Evolutionary conservation across 768 basidiomycete genomes (phyloP), one percentile per base, ranked within the genome.

Genomic region (Auriscalpium orientale): DNA sequence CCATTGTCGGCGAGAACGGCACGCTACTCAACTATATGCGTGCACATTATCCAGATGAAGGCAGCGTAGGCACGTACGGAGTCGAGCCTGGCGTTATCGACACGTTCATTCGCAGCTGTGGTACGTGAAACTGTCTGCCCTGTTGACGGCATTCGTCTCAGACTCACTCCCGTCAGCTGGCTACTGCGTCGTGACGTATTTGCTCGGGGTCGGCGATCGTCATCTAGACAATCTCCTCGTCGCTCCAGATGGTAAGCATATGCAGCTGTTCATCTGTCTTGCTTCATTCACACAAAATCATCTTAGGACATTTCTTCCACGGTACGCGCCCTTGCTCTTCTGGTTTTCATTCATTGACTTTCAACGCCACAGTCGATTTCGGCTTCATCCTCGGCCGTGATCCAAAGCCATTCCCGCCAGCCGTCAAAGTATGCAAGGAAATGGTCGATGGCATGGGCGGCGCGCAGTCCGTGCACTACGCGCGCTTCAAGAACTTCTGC

Each of bases 361-460:
- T 8, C 53, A 40, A 49, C 16, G 43, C 21, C 18, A 0, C 66
- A 95, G 97, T 98, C 59, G 97, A 98, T 68, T 99, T 98, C 66
- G 95, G 97, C 2, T 99, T 98, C 70, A 98, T 98, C 64, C 80
- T 98, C 13, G 97, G 97, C 3, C 86, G 94, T 2, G 97, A 98
- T 67, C 97, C 97, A 0, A 98, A 99, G 66, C 92, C 94, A 0
- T 95, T 95, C 67, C 95, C 97, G 2, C 97, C 97, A 7, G 91
- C 94, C 12, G 95, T 98, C 62, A 99, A 99, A 69, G 90, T 99
- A 43, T 98, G 95, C 72, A 95, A 95, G 66, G 97, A 98, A 68
- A 99, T 98, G 97, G 92, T 98, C 0, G 97, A 99, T 67, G 95
- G 91, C 11, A 95, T 99, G 94, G 97, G 97, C n/a, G 95, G 97